These are phyloP conservation scores for Paramecium biaurelia DNA, from an alignment of 73 alveolate genomes.

Conservation along the genomic window DNA sequence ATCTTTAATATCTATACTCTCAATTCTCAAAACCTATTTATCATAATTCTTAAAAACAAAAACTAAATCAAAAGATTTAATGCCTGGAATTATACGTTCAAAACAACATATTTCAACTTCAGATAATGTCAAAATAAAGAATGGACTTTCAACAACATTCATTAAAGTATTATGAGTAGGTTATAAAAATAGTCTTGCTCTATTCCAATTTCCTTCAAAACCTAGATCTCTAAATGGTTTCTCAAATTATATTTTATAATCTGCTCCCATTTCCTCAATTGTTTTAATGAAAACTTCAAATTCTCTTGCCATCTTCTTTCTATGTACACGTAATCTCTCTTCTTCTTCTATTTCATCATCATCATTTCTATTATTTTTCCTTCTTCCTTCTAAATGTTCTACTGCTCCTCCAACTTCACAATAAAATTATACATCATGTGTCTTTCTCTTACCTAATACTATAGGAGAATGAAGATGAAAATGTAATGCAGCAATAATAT, in stretches of 20 bases:
- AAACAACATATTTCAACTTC: conserved; percentile 92
- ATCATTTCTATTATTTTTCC: conserved; percentile 80
- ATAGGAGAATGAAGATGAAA: conserved; percentile 89
- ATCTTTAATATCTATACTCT: conserved; percentile 87
- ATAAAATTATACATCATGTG: conserved; percentile 87
- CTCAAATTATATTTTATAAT: conserved; percentile 76
- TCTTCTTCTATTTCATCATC: conserved; percentile 95
- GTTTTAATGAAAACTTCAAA: conserved; percentile 80
- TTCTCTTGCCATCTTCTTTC: conserved; percentile 79
- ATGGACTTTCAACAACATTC: conserved; percentile 89
- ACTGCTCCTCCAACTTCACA: conserved; percentile 92
- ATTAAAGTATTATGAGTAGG: conserved; percentile 91
- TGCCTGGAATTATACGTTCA: conserved; percentile 90
- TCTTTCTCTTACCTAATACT: conserved; percentile 87
- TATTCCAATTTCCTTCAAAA: conserved; percentile 90
- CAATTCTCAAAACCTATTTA: conserved; percentile 80
- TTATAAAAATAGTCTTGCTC: conserved; percentile 80
- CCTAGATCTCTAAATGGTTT: conserved; percentile 83
- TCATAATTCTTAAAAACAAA: conserved; percentile 89
- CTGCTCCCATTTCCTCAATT: conserved; percentile 74
- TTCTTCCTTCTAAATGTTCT: conserved; percentile 87
- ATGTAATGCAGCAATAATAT: conserved; percentile 90
- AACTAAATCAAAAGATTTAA: conserved; percentile 94
- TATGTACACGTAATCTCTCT: conserved; percentile 85
- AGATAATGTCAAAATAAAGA: conserved; percentile 88